These are phyloP conservation scores for Sclerotinia subarctica DNA, from an alignment of 2,329 filamentous ascomycete species.

Conservation along the genomic window DNA sequence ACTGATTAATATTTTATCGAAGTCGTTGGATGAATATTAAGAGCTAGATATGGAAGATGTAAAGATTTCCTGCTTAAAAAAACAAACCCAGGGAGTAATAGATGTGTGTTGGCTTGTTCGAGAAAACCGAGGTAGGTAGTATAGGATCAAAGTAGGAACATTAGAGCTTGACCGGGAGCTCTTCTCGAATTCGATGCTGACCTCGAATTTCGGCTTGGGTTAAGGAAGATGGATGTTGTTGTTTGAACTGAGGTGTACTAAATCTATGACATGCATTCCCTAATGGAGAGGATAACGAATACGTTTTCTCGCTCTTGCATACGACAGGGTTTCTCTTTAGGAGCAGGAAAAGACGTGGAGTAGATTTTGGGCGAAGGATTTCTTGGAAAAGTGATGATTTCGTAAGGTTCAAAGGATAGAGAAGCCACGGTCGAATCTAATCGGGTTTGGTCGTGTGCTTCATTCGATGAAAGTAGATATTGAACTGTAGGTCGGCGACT, in stretches of 20 bases:
- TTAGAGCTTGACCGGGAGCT: constrained; percentile 2
- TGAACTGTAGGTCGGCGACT: constrained; percentile 18
- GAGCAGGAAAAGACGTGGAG: constrained; percentile 9
- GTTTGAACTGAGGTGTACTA: constrained; percentile 18
- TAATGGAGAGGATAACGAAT: constrained; percentile 16
- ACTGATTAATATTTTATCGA: constrained; percentile 8
- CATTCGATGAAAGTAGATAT: constrained; percentile 11
- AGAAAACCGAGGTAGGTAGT: neutral
- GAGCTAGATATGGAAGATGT: constrained; percentile 5
- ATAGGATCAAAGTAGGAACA: constrained; percentile 11
- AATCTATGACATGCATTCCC: constrained; percentile 21
- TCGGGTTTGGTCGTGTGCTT: constrained; percentile 17
- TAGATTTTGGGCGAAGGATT: neutral
- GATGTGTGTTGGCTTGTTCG: neutral
- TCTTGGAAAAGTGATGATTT: neutral
- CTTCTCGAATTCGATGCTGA: constrained; percentile 10
- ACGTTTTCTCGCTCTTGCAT: constrained; percentile 14
- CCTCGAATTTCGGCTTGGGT: neutral
- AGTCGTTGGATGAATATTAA: neutral
- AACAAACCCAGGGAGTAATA: neutral
- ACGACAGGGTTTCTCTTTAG: constrained; percentile 4
- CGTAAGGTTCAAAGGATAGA: neutral
- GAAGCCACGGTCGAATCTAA: constrained; percentile 5
- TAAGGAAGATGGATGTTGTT: constrained; percentile 9
- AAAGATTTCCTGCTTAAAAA: constrained; percentile 6